These are phyloP conservation scores for Plicaturopsis crispa DNA, from an alignment of 768 basidiomycete species.

Conservation along the genomic window DNA sequence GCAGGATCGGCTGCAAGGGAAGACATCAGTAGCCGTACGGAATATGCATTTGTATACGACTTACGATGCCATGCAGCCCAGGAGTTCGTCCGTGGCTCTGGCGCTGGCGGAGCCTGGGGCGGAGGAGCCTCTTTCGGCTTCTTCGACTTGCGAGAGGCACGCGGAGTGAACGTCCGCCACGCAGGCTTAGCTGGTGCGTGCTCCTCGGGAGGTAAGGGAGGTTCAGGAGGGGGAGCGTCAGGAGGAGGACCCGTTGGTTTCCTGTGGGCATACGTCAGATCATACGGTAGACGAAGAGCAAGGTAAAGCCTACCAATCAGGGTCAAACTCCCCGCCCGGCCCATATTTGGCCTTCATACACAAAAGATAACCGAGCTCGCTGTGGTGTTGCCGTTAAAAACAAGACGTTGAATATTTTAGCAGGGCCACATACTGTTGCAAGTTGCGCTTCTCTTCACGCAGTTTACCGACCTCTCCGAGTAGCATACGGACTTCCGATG, in stretches of 20 bases:
- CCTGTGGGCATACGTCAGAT: constrained; percentile 19
- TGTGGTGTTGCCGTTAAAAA: constrained; percentile 17
- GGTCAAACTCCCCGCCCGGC: constrained; percentile 81
- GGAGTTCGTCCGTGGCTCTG: constrained; percentile 28
- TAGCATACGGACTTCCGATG: constrained; percentile 77
- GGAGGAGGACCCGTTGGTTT: constrained; percentile 39
- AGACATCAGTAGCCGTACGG: constrained; percentile 3
- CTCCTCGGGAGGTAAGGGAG: constrained; percentile 35
- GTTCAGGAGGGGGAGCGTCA: constrained; percentile 34
- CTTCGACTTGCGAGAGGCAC: constrained; percentile 31
- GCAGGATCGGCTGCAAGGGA: constrained; percentile 47
- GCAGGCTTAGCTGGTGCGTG: constrained; percentile 41
- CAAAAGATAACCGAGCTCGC: constrained; percentile 70
- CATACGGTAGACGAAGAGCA: constrained; percentile 3
- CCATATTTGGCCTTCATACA: constrained; percentile 69
- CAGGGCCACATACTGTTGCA: constrained; percentile 67
- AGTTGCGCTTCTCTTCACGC: constrained; percentile 66
- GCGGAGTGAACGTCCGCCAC: constrained; percentile 49
- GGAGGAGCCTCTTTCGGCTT: constrained; percentile 31
- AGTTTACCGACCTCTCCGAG: constrained; percentile 79
- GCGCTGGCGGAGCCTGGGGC: constrained; percentile 23
- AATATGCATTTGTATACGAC: constrained; percentile 18
- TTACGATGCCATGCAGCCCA: constrained; percentile 67
- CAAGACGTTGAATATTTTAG: constrained; percentile 54
- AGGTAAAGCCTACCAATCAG: constrained; percentile 51